Conservation (phyloP, 768 basidiomycete genomes). For the Pleurotus ostreatus region DNA sequence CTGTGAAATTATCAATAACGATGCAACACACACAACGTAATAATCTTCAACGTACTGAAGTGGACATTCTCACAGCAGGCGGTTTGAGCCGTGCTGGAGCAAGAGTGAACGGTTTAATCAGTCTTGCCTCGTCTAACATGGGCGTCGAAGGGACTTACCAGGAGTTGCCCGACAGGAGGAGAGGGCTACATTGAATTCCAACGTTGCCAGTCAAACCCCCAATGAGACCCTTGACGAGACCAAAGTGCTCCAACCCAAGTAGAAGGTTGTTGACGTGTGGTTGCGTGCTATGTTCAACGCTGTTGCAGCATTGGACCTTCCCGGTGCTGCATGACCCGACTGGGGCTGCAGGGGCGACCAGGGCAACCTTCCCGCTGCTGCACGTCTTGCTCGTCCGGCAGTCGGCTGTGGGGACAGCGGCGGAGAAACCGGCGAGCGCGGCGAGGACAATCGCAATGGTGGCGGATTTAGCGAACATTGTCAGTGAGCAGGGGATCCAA, state of each 20-base stretch:
- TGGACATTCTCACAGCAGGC: conserved; percentile 3
- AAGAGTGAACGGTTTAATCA: neutral
- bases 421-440: conserved; percentile 5
- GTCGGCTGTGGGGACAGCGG: conserved; percentile 1
- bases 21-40: too few relatives aligned
- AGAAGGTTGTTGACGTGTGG: conserved; percentile 7
- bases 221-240: neutral
- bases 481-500: conserved; percentile 1
- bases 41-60: neutral
- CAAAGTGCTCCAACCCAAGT: conserved; percentile 1
- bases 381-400: neutral
- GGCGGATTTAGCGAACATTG: conserved; percentile 7
- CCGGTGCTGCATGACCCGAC: neutral
- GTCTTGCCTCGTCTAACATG: neutral
- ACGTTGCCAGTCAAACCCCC: conserved; percentile 1
- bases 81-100: neutral
- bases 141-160: neutral
- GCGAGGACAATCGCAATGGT: neutral
- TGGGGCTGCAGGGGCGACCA: too few relatives aligned
- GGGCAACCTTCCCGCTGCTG: too few relatives aligned
- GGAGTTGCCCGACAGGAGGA: neutral
- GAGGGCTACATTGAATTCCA: neutral
- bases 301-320: conserved; percentile 5
- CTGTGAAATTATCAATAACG: neutral
- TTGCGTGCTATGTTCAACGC: conserved; percentile 2